These are phyloP conservation scores for Rosa multiflora DNA, from an alignment of 306 rosid genomes.

Conservation along the genomic window DNA sequence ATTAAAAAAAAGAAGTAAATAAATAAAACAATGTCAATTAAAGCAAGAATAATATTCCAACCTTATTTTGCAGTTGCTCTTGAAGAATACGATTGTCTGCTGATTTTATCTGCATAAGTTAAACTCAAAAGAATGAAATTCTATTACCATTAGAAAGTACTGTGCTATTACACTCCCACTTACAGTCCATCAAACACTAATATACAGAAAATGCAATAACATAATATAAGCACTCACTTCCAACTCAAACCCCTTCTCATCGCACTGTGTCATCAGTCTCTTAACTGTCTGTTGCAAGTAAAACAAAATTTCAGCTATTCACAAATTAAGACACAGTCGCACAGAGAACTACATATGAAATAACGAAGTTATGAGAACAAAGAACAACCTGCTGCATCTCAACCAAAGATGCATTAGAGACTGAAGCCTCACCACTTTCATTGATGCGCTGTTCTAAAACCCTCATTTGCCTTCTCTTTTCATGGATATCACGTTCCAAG, in stretches of 20 bases:
- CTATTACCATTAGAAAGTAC: neutral
- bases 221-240: slow-evolving; percentile 63
- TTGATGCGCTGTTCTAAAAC: slow-evolving; percentile 72
- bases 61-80: slow-evolving; percentile 92
- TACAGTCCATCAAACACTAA: slow-evolving; percentile 23
- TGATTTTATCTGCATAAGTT: slow-evolving; percentile 67
- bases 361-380: slow-evolving; percentile 16
- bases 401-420: slow-evolving; percentile 72
- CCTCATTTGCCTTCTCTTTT: slow-evolving; percentile 89
- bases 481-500: slow-evolving; percentile 89
- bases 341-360: neutral
- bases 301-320: slow-evolving; percentile 7
- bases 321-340: neutral
- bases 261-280: slow-evolving; percentile 83
- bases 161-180: neutral
- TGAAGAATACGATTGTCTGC: slow-evolving; percentile 97
- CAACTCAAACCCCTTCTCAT: slow-evolving; percentile 92
- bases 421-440: slow-evolving; percentile 80
- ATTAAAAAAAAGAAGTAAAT: neutral
- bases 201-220: neutral
- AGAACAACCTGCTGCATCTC: slow-evolving; percentile 95
- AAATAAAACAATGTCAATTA: neutral
- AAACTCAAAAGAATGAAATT: neutral
- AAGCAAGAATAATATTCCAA: slow-evolving; percentile 24
- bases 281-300: slow-evolving; percentile 64